Percentiles rank a stretch among this genome's conserved stretches.
phyloP scores from a whole-genome alignment of 768 basidiomycete species.

The Auriscalpium orientale region DNA sequence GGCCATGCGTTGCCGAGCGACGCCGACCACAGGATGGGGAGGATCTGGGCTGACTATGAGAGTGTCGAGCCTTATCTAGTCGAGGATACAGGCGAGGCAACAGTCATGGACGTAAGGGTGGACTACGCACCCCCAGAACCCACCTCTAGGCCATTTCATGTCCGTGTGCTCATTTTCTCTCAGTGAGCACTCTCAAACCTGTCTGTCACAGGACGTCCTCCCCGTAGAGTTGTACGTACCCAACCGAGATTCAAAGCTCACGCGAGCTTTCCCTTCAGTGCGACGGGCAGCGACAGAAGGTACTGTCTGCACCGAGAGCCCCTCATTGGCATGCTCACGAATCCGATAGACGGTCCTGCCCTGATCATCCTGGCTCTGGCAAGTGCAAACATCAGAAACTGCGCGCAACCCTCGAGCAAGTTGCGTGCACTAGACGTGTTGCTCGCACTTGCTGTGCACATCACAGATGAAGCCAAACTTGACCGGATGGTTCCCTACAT shows the following conservation, averaged over 20 bases:
- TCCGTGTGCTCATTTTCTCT: conserved; percentile 18
- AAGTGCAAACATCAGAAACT: conserved; percentile 86
- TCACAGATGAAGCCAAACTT: conserved; percentile 92
- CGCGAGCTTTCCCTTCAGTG: conserved; percentile 22
- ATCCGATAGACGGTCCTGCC: conserved; percentile 69
- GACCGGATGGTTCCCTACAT: conserved; percentile 92
- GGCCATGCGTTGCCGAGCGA: conserved; percentile 53
- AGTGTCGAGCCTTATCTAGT: conserved; percentile 66
- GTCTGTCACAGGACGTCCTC: conserved; percentile 51
- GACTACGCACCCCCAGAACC: conserved; percentile 42
- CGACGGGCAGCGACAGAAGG: conserved; percentile 57
- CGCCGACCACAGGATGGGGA: conserved; percentile 78
- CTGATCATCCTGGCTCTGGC: conserved; percentile 82
- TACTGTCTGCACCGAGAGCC: conserved; percentile 17
- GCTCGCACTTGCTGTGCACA: conserved; percentile 66
- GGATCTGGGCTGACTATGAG: conserved; percentile 83
- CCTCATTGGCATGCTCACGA: too few species aligned
- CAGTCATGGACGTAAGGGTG: conserved; percentile 46
- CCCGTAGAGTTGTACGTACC: conserved; percentile 68
- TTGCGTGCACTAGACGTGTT: conserved; percentile 81
- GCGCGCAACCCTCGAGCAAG: conserved; percentile 78
- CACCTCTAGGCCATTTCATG: conserved; percentile 53
- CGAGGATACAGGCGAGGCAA: conserved; percentile 37
- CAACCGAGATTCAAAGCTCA: conserved; percentile 53
- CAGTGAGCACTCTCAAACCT: neutral